Evolutionary conservation across 441 rosid genomes (phyloP).

Genomic region (Aquilaria agallochum): DNA sequence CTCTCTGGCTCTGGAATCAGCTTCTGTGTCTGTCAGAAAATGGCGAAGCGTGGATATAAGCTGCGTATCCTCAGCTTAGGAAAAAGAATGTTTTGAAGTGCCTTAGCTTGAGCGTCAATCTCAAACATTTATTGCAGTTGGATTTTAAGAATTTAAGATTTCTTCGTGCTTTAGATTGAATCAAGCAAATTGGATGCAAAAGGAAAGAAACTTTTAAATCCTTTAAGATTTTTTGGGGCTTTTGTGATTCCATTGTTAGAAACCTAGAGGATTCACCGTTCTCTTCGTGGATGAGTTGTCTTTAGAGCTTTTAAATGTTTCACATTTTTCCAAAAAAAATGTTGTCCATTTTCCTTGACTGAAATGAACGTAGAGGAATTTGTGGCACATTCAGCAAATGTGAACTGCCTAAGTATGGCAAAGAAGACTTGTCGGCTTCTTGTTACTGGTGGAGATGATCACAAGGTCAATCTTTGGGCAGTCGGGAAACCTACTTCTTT

Average conservation of each 20-base stretch:
- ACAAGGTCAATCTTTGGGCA: slow-evolving; percentile 85
- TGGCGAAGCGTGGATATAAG: slow-evolving; percentile 96
- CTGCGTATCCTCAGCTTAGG: slow-evolving; percentile 75
- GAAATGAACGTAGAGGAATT: slow-evolving; percentile 67
- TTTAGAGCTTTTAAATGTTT: not conserved
- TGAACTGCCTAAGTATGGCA: slow-evolving; percentile 74
- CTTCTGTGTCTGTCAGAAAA: slow-evolving; percentile 22
- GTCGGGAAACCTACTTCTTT: slow-evolving; percentile 77
- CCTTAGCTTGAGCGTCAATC: slow-evolving; percentile 15
- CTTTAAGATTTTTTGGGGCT: no score
- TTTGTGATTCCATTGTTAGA: no score
- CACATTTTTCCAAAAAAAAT: not conserved
- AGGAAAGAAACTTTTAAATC: not conserved
- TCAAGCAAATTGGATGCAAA: no score
- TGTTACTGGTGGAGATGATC: slow-evolving; percentile 86
- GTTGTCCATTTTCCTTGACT: slow-evolving; percentile 30
- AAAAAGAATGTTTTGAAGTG: slow-evolving; percentile 7
- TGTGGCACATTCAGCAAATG: slow-evolving; percentile 79
- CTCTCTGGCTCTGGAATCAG: slow-evolving; percentile 12
- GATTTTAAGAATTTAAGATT: slow-evolving; percentile 13
- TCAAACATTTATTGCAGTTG: slow-evolving; percentile 2
- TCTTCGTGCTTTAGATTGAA: not conserved
- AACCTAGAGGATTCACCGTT: no score
- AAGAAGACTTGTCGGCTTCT: slow-evolving; percentile 72
- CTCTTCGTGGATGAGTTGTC: not conserved